These are phyloP conservation scores for Oidiodendron maius DNA, from an alignment of 495 filamentous ascomycete species.

Conservation along the genomic window DNA sequence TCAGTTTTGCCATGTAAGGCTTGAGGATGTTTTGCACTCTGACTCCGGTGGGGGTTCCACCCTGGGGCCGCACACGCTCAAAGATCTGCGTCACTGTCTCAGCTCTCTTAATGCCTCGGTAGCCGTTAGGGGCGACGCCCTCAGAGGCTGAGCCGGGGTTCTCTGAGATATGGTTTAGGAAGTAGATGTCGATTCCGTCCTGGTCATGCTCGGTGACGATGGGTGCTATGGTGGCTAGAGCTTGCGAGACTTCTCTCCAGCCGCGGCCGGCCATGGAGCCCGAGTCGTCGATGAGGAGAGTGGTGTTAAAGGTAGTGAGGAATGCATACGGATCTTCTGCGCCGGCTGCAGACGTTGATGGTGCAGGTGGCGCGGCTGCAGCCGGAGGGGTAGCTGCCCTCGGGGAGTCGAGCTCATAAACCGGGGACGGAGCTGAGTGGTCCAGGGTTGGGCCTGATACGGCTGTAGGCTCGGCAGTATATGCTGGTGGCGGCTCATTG, in stretches of 20 bases:
- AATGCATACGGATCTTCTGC: constrained; percentile 73
- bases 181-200: constrained; percentile 93
- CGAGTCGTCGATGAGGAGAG: constrained; percentile 93
- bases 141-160: constrained; percentile 13
- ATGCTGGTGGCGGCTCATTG: constrained; percentile 43
- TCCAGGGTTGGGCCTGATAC: constrained; percentile 17
- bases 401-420: constrained; percentile 6
- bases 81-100: constrained; percentile 61
- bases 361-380: constrained; percentile 2
- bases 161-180: constrained; percentile 61
- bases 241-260: constrained; percentile 72
- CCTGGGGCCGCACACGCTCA: constrained; percentile 51
- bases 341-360: background rate
- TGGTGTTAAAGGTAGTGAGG: constrained; percentile 80
- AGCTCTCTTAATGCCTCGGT: constrained; percentile 50
- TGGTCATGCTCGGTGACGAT: constrained; percentile 78
- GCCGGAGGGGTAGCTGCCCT: constrained; percentile 5
- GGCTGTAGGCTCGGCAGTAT: constrained; percentile 27
- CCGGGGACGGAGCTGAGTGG: background rate
- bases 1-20: constrained; percentile 50
- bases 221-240: constrained; percentile 71
- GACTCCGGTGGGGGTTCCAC: constrained; percentile 69
- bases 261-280: constrained; percentile 73
- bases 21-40: constrained; percentile 68
- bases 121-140: constrained; percentile 37